These are phyloP conservation scores for Tremellales sp. DNA, from an alignment of 1,284 basidiomycete genomes.

Conservation along the genomic window DNA sequence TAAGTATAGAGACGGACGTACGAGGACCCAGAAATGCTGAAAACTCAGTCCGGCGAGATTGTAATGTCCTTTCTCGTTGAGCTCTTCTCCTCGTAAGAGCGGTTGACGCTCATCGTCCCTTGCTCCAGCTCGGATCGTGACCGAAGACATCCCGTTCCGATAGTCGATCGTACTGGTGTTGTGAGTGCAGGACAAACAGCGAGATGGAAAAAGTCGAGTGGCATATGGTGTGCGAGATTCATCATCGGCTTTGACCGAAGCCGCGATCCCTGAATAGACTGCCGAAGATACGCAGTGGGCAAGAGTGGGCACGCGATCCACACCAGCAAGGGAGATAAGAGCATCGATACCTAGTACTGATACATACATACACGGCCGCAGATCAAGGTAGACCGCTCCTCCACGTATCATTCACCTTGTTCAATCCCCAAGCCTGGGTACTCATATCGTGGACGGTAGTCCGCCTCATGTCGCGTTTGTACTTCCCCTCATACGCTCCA, in stretches of 20 bases:
- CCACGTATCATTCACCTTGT: slow-evolving; percentile 17
- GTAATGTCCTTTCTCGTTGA: slow-evolving; percentile 4
- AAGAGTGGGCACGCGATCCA: too few species aligned
- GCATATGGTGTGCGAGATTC: too few species aligned
- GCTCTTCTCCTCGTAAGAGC: background rate
- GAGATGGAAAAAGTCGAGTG: too few species aligned
- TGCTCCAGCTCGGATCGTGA: background rate
- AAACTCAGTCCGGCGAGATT: slow-evolving; percentile 26
- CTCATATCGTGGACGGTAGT: slow-evolving; percentile 23
- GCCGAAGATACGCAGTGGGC: too few species aligned
- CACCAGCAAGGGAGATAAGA: too few species aligned
- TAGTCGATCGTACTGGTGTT: too few species aligned
- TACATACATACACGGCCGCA: too few species aligned
- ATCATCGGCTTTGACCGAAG: too few species aligned
- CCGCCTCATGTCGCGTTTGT: slow-evolving; percentile 16
- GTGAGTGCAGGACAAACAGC: too few species aligned
- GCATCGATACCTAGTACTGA: too few species aligned
- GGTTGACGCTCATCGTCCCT: background rate
- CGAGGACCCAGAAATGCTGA: slow-evolving; percentile 26
- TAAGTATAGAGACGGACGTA: slow-evolving; percentile 6
- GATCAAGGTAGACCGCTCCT: slow-evolving; percentile 10
- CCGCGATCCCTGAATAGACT: too few species aligned
- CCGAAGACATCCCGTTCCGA: too few species aligned
- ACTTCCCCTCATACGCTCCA: slow-evolving; percentile 15
- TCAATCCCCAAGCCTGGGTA: slow-evolving; percentile 19